Percentiles rank a stretch among this genome's conserved stretches.
These are phyloP conservation scores for Camptophora hylomeconis DNA, from an alignment of 2,329 filamentous ascomycete species.

Conservation along the genomic window DNA sequence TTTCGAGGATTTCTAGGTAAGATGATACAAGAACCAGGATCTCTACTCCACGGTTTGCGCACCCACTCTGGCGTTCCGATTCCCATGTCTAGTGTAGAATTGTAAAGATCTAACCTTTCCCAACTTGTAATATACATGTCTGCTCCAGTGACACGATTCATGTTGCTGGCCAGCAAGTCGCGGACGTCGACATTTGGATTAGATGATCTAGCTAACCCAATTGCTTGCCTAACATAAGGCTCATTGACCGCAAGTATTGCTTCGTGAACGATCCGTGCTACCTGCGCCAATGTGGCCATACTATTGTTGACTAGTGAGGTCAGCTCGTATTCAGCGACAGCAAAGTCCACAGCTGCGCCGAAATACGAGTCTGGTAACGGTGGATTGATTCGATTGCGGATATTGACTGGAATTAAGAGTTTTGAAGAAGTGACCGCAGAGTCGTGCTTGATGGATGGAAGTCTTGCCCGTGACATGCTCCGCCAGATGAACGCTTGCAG, in stretches of 20 bases:
- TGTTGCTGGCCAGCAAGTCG: slow-evolving; percentile 17
- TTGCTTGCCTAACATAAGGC: slow-evolving; percentile 18
- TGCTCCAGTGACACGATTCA: slow-evolving; percentile 15
- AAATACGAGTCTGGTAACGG: slow-evolving; percentile 24
- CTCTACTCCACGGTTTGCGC: slow-evolving; percentile 17
- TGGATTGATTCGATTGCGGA: slow-evolving; percentile 23
- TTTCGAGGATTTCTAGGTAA: slow-evolving; percentile 13
- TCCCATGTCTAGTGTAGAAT: slow-evolving; percentile 14
- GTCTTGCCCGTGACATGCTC: slow-evolving; percentile 19
- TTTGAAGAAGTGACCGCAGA: slow-evolving; percentile 19
- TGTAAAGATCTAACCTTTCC: slow-evolving; percentile 13
- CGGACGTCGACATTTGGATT: slow-evolving; percentile 12
- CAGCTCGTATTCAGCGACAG: slow-evolving; percentile 18
- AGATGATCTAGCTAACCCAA: slow-evolving; percentile 12
- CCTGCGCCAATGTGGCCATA: slow-evolving; percentile 19
- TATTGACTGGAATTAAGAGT: slow-evolving; percentile 28
- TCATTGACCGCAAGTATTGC: slow-evolving; percentile 21
- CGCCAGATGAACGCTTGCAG: slow-evolving; percentile 30
- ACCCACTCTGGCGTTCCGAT: slow-evolving; percentile 17
- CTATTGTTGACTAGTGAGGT: slow-evolving; percentile 17
- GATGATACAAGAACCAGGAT: slow-evolving; percentile 18
- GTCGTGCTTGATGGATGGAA: slow-evolving; percentile 21
- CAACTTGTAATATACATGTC: slow-evolving; percentile 19
- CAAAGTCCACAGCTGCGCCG: slow-evolving; percentile 28
- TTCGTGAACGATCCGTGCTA: slow-evolving; percentile 24